Base-by-base conservation (phyloP, 495 filamentous ascomycete genomes). In the Parmelia sp. region DNA sequence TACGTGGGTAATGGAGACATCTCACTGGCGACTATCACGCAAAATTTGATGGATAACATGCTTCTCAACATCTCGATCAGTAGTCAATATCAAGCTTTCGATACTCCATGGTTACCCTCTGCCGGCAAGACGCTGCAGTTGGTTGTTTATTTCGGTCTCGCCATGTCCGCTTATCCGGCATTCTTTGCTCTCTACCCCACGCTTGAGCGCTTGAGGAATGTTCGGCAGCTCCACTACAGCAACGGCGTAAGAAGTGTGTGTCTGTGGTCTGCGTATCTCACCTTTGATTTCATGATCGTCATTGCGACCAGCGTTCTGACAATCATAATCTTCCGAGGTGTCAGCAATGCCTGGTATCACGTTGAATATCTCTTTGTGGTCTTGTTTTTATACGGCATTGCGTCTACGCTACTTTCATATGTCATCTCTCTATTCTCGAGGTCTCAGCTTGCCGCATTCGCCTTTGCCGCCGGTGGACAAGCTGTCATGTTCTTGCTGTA, bases 131-230 rank as follows among this genome's bases (percentile, higher is more conserved):
- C 85, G n/a, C 77, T 96, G 29, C 88, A 94, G 73, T 78, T 95
- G 21, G 77, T 92, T 33, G 79, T 87, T 15, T 96, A 96, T 72
- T 85, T 91, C 68, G 85, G 88, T 33, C 79, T 96, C 3, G 88
- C 84, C 21, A 84, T 92, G 78, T 79, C 82, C 23, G 85, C 84
- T 0, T 94, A 86, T 71, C 91, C 91, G 8, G 90, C 85, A 33
- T 90, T 96, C 76, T 95, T 94, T 69, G 85, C 88, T 1, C 80
- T 96, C 23, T 96, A 96, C 74, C 89, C 90, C 31, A 94, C 90
- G 4, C 72, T 88, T 7, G 91, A 96, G 72, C 81, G 91, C 15
- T 77, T 90, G 15, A 75, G 86, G 12, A 87, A 90, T 60, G 88
- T 96, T 37, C 80, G 92, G 39, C 88, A 88, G 19, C 76, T 96